Evolutionary conservation across 2,329 filamentous ascomycete species (phyloP).

Genomic region (Hansfordia pulvinata): DNA sequence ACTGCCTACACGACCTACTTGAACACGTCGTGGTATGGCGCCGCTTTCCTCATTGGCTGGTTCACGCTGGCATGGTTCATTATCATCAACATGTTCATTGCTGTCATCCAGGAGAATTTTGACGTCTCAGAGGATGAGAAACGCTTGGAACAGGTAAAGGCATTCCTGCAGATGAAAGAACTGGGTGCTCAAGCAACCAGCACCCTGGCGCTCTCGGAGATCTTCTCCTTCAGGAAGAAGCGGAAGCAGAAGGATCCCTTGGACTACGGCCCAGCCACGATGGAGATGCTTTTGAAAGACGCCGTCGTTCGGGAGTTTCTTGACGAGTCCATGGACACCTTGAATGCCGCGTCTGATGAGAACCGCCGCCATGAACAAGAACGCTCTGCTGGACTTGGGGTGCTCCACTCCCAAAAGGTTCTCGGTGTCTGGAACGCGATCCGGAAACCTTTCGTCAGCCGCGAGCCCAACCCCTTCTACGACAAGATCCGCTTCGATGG

Average conservation of each 20-base stretch:
- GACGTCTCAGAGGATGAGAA: constrained; percentile 98
- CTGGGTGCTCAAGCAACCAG: constrained; percentile 53
- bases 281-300: constrained; percentile 95
- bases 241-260: constrained; percentile 63
- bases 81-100: constrained; percentile 99
- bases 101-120: constrained; percentile 98
- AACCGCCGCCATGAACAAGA: constrained; percentile 17
- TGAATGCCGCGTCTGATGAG: constrained; percentile 22
- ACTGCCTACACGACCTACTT: constrained; percentile 52
- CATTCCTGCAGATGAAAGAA: constrained; percentile 85
- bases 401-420: too few species aligned
- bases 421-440: constrained; percentile 52
- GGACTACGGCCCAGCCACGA: constrained; percentile 80
- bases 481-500: constrained; percentile 57
- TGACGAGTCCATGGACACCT: constrained; percentile 50
- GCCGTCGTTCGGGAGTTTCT: constrained; percentile 91
- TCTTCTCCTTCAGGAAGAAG: constrained; percentile 49
- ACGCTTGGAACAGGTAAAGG: constrained; percentile 87
- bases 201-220: constrained; percentile 64
- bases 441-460: constrained; percentile 38
- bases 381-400: constrained; percentile 42
- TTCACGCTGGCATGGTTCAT: constrained; percentile 94
- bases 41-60: constrained; percentile 85
- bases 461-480: constrained; percentile 92
- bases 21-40: constrained; percentile 82